A percentile compares a stretch with the other conserved stretches of the same genome.
These are phyloP conservation scores for Silene coronaria DNA, from an alignment of 179 eudicot species.

Conservation along the genomic window DNA sequence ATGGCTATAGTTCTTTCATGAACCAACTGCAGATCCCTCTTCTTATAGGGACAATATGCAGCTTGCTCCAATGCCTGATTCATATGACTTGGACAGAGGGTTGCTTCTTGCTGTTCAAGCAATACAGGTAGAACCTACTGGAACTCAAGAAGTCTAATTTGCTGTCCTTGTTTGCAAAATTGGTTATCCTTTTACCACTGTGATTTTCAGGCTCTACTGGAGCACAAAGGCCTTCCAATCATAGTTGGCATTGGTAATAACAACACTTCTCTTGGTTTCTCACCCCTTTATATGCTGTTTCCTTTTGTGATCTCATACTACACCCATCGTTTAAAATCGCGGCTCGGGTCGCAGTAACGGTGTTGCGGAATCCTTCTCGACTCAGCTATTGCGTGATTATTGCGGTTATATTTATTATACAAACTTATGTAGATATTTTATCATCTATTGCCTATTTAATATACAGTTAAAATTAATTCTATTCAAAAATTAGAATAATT, in stretches of 20 bases:
- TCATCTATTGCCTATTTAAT: too few relatives aligned
- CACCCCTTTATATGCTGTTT: slow-evolving; percentile 2
- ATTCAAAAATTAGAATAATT: too few relatives aligned
- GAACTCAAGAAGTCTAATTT: slow-evolving; percentile 11
- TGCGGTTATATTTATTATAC: too few relatives aligned
- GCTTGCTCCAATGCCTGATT: slow-evolving; percentile 99
- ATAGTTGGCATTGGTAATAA: slow-evolving; percentile 92
- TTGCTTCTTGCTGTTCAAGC: slow-evolving; percentile 98
- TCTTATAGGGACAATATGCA: slow-evolving; percentile 78
- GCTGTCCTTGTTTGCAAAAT: background rate
- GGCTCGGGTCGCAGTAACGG: too few relatives aligned
- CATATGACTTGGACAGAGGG: slow-evolving; percentile 94
- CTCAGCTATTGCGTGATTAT: too few relatives aligned
- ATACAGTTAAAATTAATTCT: too few relatives aligned
- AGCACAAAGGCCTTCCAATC: slow-evolving; percentile 85
- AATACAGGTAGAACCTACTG: slow-evolving; percentile 56
- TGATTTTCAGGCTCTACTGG: slow-evolving; percentile 74
- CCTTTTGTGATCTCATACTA: background rate
- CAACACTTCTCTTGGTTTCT: background rate
- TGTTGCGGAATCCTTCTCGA: too few relatives aligned
- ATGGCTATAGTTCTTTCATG: slow-evolving; percentile 55
- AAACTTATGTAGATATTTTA: too few relatives aligned
- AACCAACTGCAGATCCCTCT: slow-evolving; percentile 82
- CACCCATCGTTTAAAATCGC: too few relatives aligned
- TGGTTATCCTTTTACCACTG: slow-evolving; percentile 2